phyloP scores from a whole-genome alignment of 2,329 filamentous ascomycete genomes.

The Stachybotrys chlorohalonatus region DNA sequence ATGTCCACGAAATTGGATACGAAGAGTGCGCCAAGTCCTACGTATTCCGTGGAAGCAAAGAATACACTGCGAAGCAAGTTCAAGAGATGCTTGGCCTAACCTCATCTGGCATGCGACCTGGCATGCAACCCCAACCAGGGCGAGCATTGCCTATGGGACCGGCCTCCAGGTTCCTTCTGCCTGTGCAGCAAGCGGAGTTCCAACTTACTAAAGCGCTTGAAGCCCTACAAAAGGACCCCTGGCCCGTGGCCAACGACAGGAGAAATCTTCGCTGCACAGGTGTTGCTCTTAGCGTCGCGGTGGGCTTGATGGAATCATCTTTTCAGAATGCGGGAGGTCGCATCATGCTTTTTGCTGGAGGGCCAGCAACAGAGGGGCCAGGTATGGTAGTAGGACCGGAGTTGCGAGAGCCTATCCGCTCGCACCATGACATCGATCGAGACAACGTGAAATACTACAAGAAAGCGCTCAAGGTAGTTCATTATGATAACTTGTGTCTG shows the following conservation, averaged over 20 bases:
- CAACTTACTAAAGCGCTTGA: slow-evolving; percentile 95
- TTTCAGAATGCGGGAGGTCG: slow-evolving; percentile 93
- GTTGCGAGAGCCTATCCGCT: slow-evolving; percentile 90
- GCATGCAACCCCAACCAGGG: slow-evolving; percentile 64
- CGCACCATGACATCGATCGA: slow-evolving; percentile 96
- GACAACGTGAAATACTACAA: slow-evolving; percentile 99
- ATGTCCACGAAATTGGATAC: slow-evolving; percentile 97
- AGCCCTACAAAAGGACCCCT: slow-evolving; percentile 91
- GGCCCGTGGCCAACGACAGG: slow-evolving; percentile 91
- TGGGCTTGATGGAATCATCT: slow-evolving; percentile 84
- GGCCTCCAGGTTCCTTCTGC: slow-evolving; percentile 82
- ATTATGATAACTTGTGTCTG: neutral
- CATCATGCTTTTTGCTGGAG: slow-evolving; percentile 96
- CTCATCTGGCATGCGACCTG: slow-evolving; percentile 63
- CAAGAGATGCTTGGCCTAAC: slow-evolving; percentile 94
- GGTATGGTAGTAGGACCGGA: slow-evolving; percentile 96
- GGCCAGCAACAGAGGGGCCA: slow-evolving; percentile 89
- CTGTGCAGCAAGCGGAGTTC: slow-evolving; percentile 92
- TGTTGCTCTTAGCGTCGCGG: slow-evolving; percentile 90
- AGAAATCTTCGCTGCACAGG: slow-evolving; percentile 87
- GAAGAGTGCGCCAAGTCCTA: slow-evolving; percentile 98
- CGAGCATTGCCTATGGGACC: slow-evolving; percentile 69
- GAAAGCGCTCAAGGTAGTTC: slow-evolving; percentile 79
- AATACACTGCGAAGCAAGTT: slow-evolving; percentile 97
- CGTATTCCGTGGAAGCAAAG: slow-evolving; percentile 95